These are phyloP conservation scores for Tylopilus felleus DNA, from an alignment of 768 basidiomycete genomes.

Conservation along the genomic window DNA sequence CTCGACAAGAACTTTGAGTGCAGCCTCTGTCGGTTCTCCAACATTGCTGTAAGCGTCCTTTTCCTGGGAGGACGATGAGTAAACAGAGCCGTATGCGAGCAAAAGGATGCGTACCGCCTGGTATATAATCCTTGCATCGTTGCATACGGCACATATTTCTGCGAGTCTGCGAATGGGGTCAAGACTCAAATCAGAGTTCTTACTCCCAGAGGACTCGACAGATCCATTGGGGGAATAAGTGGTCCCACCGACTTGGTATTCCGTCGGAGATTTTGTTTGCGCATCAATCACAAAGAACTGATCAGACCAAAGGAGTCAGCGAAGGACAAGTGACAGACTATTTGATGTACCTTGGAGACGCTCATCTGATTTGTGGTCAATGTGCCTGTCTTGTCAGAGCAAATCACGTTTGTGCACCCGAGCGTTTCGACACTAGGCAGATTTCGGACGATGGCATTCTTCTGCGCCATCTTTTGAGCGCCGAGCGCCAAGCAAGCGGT, in stretches of 20 bases:
- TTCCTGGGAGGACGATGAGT: conserved; percentile 48
- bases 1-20: conserved; percentile 91
- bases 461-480: conserved; percentile 99
- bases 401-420: conserved; percentile 97
- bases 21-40: conserved; percentile 97
- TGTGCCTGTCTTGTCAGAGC: conserved; percentile 98
- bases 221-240: conserved; percentile 87
- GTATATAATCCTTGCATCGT: conserved; percentile 90
- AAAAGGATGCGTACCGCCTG: conserved; percentile 50
- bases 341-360: conserved; percentile 63
- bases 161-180: conserved; percentile 80
- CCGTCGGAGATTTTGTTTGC: conserved; percentile 45
- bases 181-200: conserved; percentile 56
- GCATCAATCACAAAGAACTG: conserved; percentile 77
- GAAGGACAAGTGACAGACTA: background rate
- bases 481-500: conserved; percentile 95
- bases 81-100: background rate
- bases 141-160: conserved; percentile 91
- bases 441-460: conserved; percentile 96
- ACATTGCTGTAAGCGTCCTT: conserved; percentile 76
- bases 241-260: conserved; percentile 85
- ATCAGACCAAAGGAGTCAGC: conserved; percentile 3
- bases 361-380: conserved; percentile 98
- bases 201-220: conserved; percentile 65
- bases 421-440: conserved; percentile 96